A percentile compares a stretch with the other conserved stretches of the same genome.
Evolutionary conservation across 768 basidiomycete genomes (phyloP).

Genomic region (Boletus reticuloceps): DNA sequence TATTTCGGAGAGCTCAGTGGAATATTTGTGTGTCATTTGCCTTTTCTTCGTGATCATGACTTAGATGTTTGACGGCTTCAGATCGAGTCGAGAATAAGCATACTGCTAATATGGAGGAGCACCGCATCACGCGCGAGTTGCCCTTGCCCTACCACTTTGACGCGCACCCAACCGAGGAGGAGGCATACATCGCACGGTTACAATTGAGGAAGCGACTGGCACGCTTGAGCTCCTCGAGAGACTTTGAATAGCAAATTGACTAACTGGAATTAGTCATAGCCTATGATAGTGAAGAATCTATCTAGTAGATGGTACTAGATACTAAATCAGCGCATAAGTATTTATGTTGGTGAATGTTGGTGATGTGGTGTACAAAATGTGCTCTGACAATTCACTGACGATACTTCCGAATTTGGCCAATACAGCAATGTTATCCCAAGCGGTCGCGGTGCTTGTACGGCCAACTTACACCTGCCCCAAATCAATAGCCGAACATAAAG

Average conservation of each 20-base stretch:
- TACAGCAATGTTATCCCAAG: too few relatives aligned
- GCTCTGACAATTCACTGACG: too few relatives aligned
- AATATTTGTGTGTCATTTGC: slow-evolving; percentile 69
- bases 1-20: slow-evolving; percentile 84
- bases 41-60: background rate
- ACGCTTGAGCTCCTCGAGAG: slow-evolving; percentile 14
- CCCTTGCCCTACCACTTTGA: slow-evolving; percentile 76
- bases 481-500: too few relatives aligned
- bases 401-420: too few relatives aligned
- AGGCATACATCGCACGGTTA: slow-evolving; percentile 20
- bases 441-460: too few relatives aligned
- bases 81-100: slow-evolving; percentile 90
- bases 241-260: background rate
- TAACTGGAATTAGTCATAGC: background rate
- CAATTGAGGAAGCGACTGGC: slow-evolving; percentile 15
- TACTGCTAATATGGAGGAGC: slow-evolving; percentile 76
- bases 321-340: too few relatives aligned
- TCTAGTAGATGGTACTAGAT: too few relatives aligned
- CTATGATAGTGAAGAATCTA: background rate
- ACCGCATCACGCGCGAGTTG: slow-evolving; percentile 82
- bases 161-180: slow-evolving; percentile 42
- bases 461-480: too few relatives aligned
- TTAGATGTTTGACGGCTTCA: slow-evolving; percentile 23
- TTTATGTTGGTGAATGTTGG: too few relatives aligned
- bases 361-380: too few relatives aligned